Conservation (phyloP, 2,329 filamentous ascomycete genomes). For the Calonectria henricotiae region DNA sequence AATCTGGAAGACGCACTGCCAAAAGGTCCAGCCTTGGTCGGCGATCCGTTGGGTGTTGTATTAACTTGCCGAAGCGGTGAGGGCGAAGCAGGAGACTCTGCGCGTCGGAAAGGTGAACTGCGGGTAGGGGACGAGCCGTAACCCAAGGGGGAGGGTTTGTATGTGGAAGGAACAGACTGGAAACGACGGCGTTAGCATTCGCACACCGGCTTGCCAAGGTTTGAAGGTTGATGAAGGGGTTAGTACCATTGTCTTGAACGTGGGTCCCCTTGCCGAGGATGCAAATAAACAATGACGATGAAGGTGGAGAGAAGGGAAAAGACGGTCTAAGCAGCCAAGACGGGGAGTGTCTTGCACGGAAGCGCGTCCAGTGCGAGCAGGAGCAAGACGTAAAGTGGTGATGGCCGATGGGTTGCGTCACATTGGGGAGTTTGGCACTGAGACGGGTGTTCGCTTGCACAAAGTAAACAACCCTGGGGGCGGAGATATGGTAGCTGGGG, state of each 20-base stretch:
- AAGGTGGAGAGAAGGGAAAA: conserved; percentile 31
- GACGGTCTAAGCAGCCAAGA: conserved; percentile 3
- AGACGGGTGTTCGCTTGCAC: too few species aligned
- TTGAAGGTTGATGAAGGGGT: conserved; percentile 47
- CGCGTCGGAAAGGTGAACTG: conserved; percentile 76
- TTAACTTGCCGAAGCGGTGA: conserved; percentile 71
- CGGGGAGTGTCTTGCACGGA: conserved; percentile 24
- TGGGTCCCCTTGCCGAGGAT: conserved; percentile 48
- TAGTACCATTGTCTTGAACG: conserved; percentile 56
- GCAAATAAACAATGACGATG: conserved; percentile 46
- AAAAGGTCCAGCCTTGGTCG: conserved; percentile 64
- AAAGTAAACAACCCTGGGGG: conserved; percentile 50
- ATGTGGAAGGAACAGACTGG: conserved; percentile 72
- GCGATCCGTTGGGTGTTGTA: conserved; percentile 76
- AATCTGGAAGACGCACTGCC: conserved; percentile 54
- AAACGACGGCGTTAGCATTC: conserved; percentile 52
- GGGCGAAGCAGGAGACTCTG: conserved; percentile 77
- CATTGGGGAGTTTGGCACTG: conserved; percentile 43
- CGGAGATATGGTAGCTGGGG: conserved; percentile 47
- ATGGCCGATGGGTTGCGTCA: conserved; percentile 44
- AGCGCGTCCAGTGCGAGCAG: conserved; percentile 20
- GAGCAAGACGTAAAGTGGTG: conserved; percentile 32
- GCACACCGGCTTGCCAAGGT: conserved; percentile 46
- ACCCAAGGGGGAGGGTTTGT: conserved; percentile 81
- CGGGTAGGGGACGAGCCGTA: conserved; percentile 77